Conservation (phyloP, 2,329 filamentous ascomycete species). For the Nectriaceae sp. region DNA sequence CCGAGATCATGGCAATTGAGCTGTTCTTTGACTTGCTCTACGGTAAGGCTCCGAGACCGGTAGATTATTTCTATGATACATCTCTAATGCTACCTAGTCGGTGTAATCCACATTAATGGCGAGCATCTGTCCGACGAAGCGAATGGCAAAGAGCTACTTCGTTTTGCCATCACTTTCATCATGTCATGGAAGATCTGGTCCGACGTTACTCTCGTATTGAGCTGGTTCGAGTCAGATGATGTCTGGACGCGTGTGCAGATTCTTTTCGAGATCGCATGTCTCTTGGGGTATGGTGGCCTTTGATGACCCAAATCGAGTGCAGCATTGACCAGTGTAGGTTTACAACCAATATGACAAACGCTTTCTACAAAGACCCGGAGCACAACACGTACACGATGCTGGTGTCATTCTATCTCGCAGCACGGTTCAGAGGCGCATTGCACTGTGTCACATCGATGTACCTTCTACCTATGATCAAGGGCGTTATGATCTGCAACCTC, state of each 20-base stretch:
- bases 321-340: constrained; percentile 39
- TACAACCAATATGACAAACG: constrained; percentile 63
- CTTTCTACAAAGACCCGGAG: constrained; percentile 46
- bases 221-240: constrained; percentile 65
- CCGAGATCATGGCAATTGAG: constrained; percentile 65
- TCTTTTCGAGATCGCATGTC: constrained; percentile 60
- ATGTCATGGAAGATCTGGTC: constrained; percentile 67
- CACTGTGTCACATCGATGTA: constrained; percentile 49
- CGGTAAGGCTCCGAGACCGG: constrained; percentile 27
- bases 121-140: constrained; percentile 60
- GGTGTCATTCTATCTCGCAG: constrained; percentile 61
- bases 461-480: constrained; percentile 58
- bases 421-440: constrained; percentile 53
- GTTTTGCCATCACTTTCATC: constrained; percentile 62
- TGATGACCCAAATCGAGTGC: not conserved
- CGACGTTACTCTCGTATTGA: constrained; percentile 57
- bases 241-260: constrained; percentile 59
- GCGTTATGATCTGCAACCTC: constrained; percentile 53
- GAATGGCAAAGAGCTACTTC: constrained; percentile 55
- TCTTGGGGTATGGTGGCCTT: constrained; percentile 48
- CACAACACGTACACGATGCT: constrained; percentile 58
- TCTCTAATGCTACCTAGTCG: constrained; percentile 39
- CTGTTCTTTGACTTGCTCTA: constrained; percentile 66
- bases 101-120: constrained; percentile 65
- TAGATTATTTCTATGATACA: not conserved